Base-by-base conservation (phyloP, 2,329 filamentous ascomycete species). In the Penicillium digitatum region DNA sequence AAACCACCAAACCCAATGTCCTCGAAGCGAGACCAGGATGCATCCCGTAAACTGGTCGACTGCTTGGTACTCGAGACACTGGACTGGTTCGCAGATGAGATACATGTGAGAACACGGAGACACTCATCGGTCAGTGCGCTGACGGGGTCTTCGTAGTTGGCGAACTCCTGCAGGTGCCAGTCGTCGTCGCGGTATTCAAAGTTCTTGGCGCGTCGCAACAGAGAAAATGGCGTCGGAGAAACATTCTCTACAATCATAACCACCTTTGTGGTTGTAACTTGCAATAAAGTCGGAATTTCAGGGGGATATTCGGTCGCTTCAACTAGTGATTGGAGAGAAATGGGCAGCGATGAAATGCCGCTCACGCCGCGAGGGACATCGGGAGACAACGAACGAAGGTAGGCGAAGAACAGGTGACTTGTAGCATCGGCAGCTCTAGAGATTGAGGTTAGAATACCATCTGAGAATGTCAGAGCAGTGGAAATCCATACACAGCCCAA, bases 401-500 rank as follows among this genome's bases (percentile, higher is more conserved):
- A 99, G 53, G 94, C 94, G 70, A 99, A 99, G 80, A 99, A 99
- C 52, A 99, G 79, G 77, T 99, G 94, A 68, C 92, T 96, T 20
- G 93, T 91, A 51, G 94, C 94, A 79, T 97, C 91, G 56, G 94
- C 94, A 57, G 93, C 92, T 68, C 89, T 95, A 66, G 27, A 61
- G 8, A 44, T 29, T 3, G 7, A 66, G n/a, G 37, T 76, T 58
- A 76, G 74, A 66, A 50, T 37, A 20, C 16, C 10, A 24, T 38
- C 26, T 8, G 8, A 24, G 22, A 27, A 20, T 37, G 31, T 48
- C 20, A 54, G 54, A 40, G 47, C 24, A 34, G 26, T 31, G 8
- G 12, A 43, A 42, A 24, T 24, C 47, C 83, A 74, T 77, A 92
- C 88, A 79, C 86, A 63, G 87, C 79, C 92, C 94, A 99, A 42